Percentiles rank a stretch among this genome's conserved stretches.
phyloP scores from a whole-genome alignment of 257 asterid genomes.

The Agastache rugosa region DNA sequence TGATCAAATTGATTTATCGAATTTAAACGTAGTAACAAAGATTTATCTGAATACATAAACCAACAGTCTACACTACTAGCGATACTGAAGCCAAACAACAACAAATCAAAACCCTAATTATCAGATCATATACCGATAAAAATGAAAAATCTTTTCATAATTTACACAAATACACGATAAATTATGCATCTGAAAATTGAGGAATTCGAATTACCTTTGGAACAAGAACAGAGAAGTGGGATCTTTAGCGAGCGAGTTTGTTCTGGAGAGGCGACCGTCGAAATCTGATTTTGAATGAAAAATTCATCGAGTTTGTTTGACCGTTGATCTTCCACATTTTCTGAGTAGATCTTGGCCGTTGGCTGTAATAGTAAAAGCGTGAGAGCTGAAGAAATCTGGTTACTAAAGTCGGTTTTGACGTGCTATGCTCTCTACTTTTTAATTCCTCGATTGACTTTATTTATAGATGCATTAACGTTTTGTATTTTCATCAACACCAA shows the following conservation, averaged over 20 bases:
- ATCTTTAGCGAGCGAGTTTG: conserved; percentile 28
- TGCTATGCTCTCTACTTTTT: too few species aligned
- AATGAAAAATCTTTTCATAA: neutral
- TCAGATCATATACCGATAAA: conserved; percentile 23
- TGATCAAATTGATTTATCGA: neutral
- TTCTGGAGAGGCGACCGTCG: conserved; percentile 28
- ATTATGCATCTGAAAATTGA: conserved; percentile 4
- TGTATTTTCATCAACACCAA: too few species aligned
- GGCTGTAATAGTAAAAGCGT: conserved; percentile 11
- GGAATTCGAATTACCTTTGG: conserved; percentile 39
- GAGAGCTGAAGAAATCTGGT: neutral
- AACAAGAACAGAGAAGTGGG: conserved; percentile 25
- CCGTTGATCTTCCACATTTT: conserved; percentile 53
- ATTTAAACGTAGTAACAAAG: neutral
- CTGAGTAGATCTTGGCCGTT: conserved; percentile 46
- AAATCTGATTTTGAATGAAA: conserved; percentile 40
- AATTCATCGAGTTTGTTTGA: conserved; percentile 31
- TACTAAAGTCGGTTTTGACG: neutral
- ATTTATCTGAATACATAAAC: neutral
- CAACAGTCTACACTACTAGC: neutral
- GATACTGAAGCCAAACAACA: neutral
- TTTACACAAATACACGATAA: neutral
- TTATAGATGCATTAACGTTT: too few species aligned
- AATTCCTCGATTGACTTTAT: too few species aligned
- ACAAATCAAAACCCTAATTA: conserved; percentile 41